Evolutionary conservation across 148 eudicot genomes (phyloP).

Genomic region (Persicaria maculosa): DNA sequence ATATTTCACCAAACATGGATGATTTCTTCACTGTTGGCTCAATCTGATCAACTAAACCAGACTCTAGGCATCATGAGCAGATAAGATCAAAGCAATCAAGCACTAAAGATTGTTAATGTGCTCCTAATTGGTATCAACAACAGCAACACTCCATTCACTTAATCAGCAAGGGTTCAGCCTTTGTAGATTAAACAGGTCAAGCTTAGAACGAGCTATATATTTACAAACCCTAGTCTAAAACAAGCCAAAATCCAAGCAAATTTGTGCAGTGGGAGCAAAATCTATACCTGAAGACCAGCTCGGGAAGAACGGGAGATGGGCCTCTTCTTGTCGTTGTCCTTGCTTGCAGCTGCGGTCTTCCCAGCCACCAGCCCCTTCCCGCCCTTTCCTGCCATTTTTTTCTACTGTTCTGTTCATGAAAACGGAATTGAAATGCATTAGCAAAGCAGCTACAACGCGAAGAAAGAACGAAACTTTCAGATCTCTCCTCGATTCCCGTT

Average conservation of each 20-base stretch:
- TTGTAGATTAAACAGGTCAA: too few species aligned
- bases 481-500: too few species aligned
- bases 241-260: background rate
- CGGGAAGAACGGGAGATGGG: conserved; percentile 73
- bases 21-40: background rate
- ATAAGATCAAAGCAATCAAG: background rate
- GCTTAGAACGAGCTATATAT: background rate
- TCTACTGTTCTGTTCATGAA: background rate
- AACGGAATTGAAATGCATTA: background rate
- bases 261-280: background rate
- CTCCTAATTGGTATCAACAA: background rate
- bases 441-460: background rate
- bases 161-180: background rate
- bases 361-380: conserved; percentile 73
- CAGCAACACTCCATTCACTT: background rate
- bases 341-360: conserved; percentile 58
- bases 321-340: conserved; percentile 72
- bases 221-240: background rate
- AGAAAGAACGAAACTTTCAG: background rate
- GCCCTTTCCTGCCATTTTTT: conserved; percentile 73
- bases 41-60: background rate
- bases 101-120: background rate
- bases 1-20: background rate
- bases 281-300: conserved; percentile 83
- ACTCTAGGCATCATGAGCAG: background rate